Evolutionary conservation across 805 yeast genomes (phyloP), one percentile per base, ranked within the genome.

Genomic region (Sungouiozyma intestinalis): DNA sequence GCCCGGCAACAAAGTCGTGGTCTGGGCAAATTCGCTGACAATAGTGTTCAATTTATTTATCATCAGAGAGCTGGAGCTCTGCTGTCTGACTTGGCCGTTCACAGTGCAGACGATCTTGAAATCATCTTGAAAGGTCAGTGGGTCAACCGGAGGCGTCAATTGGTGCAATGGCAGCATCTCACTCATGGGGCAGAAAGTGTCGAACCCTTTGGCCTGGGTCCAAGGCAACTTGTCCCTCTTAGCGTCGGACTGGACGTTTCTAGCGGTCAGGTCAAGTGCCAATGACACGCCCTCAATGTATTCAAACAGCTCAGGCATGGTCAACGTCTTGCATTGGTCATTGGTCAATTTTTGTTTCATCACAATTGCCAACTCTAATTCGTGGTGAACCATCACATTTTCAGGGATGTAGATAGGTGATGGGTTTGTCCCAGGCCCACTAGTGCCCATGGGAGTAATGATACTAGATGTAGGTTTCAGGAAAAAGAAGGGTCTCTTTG

Each of bases 191-290:
- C 85, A 71, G 62, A 92, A 92, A 0, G 98, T 90, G 57, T 92
- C 99, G 61, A 87, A 90, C 0, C 98, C 98, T 60, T 92, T 92
- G 31, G 92, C 95, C 49, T 87, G 85, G 3, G 90, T 66, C 99
- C 99, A 92, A 3, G 99, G 98, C 41, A 90, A 70, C 1, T 97
- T 97, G 62, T 85, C 86, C 65, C 73, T 74, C 65, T 92, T 92
- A 32, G 96, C 96, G 54, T 79, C 95, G 55, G 83, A 88, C 65
- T 92, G 99, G 24, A 92, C 94, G 55, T 88, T 86, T 61, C 99
- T 76, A 0, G 95, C 97, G 6, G 98, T 92, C 73, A 92, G 71
- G 60, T 92, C 99, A 38, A 92, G 74, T 0, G 97, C 88, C 47
- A 92, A 68, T 1, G 94, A 84, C 55, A 88, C 86, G 11, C 97